These are phyloP conservation scores for Paratinospora sagittata DNA, from an alignment of 164 flowering plant genomes.

Conservation along the genomic window DNA sequence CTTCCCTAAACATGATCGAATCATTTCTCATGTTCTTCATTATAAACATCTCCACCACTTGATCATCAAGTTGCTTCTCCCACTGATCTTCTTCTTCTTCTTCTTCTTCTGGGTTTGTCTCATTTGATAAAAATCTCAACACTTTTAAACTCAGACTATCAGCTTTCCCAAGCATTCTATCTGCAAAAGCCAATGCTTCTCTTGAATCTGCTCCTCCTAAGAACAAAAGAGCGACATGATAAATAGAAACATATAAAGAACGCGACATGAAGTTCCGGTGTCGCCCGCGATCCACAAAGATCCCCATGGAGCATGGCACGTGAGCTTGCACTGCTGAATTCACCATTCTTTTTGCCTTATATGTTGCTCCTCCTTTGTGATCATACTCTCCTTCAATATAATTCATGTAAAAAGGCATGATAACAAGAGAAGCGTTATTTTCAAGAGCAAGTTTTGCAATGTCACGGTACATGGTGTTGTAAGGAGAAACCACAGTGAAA, in stretches of 20 bases:
- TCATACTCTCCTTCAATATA: not conserved
- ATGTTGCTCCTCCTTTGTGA: not conserved
- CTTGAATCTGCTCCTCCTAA: slow-evolving; percentile 48
- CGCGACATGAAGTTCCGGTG: not conserved
- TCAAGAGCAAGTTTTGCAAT: slow-evolving; percentile 2
- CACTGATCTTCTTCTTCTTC: not conserved
- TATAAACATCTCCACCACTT: slow-evolving; percentile 22
- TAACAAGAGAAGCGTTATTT: not conserved
- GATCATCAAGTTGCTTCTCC: slow-evolving; percentile 21
- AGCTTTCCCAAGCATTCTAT: slow-evolving; percentile 30
- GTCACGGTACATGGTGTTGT: slow-evolving; percentile 2
- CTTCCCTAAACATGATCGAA: slow-evolving; percentile 28
- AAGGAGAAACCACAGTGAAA: slow-evolving; percentile 3
- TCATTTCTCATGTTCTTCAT: slow-evolving; percentile 14
- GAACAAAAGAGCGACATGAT: slow-evolving; percentile 16
- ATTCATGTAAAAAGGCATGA: not conserved
- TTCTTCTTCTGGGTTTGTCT: no score
- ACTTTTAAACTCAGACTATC: slow-evolving; percentile 30
- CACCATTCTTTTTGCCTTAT: not conserved
- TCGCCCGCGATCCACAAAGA: not conserved
- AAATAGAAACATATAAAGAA: not conserved
- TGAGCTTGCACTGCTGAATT: not conserved
- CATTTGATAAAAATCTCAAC: slow-evolving; percentile 17
- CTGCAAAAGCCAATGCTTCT: slow-evolving; percentile 41
- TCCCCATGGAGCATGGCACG: slow-evolving; percentile 5